A percentile compares a stretch with the other conserved stretches of the same genome.
These are phyloP conservation scores for Incumbomyces delicatus DNA, from an alignment of 2,329 filamentous ascomycete genomes.

Conservation along the genomic window DNA sequence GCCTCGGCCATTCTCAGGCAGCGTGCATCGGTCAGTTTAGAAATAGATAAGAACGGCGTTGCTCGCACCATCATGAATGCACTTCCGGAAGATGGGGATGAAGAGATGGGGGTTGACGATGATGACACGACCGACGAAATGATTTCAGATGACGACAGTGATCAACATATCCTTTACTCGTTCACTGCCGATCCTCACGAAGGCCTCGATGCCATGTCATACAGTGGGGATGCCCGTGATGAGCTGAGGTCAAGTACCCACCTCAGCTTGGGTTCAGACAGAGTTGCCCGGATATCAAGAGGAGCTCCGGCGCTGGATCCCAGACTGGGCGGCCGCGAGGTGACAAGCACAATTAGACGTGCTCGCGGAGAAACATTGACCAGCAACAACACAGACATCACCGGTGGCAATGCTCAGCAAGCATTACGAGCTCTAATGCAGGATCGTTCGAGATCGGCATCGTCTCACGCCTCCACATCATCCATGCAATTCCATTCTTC, in stretches of 20 bases:
- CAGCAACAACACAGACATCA: background rate
- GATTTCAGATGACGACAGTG: conserved; percentile 32
- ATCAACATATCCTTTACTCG: conserved; percentile 32
- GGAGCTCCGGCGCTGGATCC: background rate
- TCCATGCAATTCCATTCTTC: conserved; percentile 33
- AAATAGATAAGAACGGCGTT: conserved; percentile 39
- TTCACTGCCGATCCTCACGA: conserved; percentile 24
- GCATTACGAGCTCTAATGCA: conserved; percentile 38
- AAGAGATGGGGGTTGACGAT: conserved; percentile 35
- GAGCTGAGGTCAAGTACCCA: background rate
- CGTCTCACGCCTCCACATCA: conserved; percentile 17
- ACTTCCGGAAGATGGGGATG: conserved; percentile 26
- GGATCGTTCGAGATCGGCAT: conserved; percentile 23
- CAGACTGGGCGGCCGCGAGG: background rate
- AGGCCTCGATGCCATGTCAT: background rate
- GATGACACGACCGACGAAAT: conserved; percentile 35
- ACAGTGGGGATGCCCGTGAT: background rate
- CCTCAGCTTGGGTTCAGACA: conserved; percentile 1
- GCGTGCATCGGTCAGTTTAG: conserved; percentile 33
- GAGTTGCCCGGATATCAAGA: background rate
- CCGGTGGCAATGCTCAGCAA: conserved; percentile 34
- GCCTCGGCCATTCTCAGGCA: background rate
- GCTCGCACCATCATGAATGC: conserved; percentile 32
- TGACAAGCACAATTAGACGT: conserved; percentile 10
- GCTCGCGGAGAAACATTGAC: conserved; percentile 23